These are phyloP conservation scores for Penicillium occitanis DNA, from an alignment of 2,329 filamentous ascomycete species.

Conservation along the genomic window DNA sequence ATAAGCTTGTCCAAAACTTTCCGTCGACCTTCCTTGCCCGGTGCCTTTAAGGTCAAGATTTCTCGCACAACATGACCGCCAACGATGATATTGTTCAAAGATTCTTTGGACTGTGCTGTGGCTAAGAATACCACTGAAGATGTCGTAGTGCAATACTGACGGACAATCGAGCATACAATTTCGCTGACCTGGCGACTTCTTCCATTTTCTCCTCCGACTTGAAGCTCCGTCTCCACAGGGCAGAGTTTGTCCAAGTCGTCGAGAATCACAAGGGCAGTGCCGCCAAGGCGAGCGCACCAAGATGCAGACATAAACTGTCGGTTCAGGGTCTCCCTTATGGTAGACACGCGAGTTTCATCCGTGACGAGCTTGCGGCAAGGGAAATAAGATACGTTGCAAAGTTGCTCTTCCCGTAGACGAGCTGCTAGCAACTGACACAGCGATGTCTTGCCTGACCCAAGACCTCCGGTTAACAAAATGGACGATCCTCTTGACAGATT, in stretches of 20 bases:
- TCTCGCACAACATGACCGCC: conserved; percentile 91
- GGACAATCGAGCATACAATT: conserved; percentile 75
- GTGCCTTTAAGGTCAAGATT: conserved; percentile 84
- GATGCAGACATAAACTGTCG: conserved; percentile 83
- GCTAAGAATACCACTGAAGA: conserved; percentile 83
- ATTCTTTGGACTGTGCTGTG: conserved; percentile 90
- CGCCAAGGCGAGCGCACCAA: conserved; percentile 86
- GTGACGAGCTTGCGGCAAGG: conserved; percentile 83
- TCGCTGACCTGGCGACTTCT: conserved; percentile 91
- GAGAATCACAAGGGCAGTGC: conserved; percentile 78
- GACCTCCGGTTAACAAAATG: conserved; percentile 80
- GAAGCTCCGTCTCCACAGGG: conserved; percentile 88
- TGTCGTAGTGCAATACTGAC: conserved; percentile 77
- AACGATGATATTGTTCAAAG: conserved; percentile 84
- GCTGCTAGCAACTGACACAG: conserved; percentile 75
- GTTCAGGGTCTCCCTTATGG: conserved; percentile 83
- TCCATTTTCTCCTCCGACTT: conserved; percentile 90
- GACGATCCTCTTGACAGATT: conserved; percentile 85
- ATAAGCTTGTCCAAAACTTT: conserved; percentile 80
- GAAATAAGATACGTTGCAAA: conserved; percentile 84
- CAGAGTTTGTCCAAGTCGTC: conserved; percentile 94
- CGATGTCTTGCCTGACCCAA: conserved; percentile 86
- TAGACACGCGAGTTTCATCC: conserved; percentile 84
- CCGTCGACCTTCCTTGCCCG: conserved; percentile 84
- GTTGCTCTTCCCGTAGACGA: conserved; percentile 66